Evolutionary conservation across 345 rosid species (phyloP), one percentile per base, ranked within the genome.

Genomic region (Jatropha curcas): DNA sequence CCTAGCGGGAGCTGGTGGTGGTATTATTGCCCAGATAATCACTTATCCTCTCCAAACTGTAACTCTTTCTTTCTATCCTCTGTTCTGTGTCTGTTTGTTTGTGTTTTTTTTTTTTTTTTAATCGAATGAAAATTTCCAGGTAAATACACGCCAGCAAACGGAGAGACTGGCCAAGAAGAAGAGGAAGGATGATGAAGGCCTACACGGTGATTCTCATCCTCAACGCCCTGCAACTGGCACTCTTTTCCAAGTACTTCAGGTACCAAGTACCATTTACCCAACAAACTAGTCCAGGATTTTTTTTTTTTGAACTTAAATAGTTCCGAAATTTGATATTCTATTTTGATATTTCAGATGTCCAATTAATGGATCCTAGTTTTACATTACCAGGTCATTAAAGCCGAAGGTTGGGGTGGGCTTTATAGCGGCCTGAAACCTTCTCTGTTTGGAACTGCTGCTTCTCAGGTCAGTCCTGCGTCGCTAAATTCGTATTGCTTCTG

Each of bases 1-100:
- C 31, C 74, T 89, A 52, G 93, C 93, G 6, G 93, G 93, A 67
- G 91, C 89, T 12, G 89, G 90, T 58, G 93, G 85, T 25, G 93
- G 91, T 63, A 85, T 89, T 68, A 83, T 87, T 66, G 93, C 93
- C 65, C 93, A 89, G 72, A 87, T 85, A 62, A 83, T 89, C 82
- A 89, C 91, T 76, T 89, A 89, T 79, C 93, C 93, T 9, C 91
- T 86, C 35, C 93, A 89, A 68, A 78, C 89, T 67, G 93, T 88
- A n/a, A 60, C 50, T 27, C 6, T 53, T 35, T 17, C 11, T 31
- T 14, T 34, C 25, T 4, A 16, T 28, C 12, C 39, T 16, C 41
- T 3, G 5, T 8, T 13, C 1, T 59, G 0, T 60, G 20, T 31
- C 2, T 19, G 20, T 50, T 22, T 20, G 4, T 43, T 7, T 30